phyloP scores from a whole-genome alignment of 169 alveolate species.

The Plasmodium cynomolgi region DNA sequence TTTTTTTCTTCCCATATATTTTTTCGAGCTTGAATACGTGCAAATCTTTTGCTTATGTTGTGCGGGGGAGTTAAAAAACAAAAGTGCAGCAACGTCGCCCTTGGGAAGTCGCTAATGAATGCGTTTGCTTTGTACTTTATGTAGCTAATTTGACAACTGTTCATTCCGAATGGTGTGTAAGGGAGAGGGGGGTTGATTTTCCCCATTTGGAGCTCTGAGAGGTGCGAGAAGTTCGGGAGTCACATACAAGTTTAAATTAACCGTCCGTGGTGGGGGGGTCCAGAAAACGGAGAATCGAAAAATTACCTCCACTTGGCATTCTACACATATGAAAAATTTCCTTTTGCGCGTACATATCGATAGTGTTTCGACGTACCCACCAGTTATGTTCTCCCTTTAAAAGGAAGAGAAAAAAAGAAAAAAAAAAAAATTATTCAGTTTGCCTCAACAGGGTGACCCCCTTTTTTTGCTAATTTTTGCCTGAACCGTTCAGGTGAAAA shows the following conservation, averaged over 20 bases:
- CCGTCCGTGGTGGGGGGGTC: background rate
- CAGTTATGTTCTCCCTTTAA: background rate
- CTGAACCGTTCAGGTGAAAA: constrained; percentile 10
- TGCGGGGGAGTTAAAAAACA: background rate
- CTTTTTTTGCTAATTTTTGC: background rate
- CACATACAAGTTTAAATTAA: background rate
- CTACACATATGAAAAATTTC: background rate
- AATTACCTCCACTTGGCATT: background rate
- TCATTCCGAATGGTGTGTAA: too few relatives aligned
- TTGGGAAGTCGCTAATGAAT: background rate
- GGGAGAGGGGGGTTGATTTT: background rate
- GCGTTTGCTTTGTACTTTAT: too few relatives aligned
- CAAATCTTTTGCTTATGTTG: background rate
- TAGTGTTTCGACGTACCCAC: background rate
- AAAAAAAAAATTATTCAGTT: background rate
- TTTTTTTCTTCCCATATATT: too few relatives aligned
- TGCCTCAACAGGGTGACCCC: background rate
- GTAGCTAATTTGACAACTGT: too few relatives aligned
- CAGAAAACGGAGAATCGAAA: background rate
- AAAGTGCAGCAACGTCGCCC: background rate
- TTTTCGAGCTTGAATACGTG: background rate
- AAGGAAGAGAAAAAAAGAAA: background rate
- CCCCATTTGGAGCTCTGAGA: background rate
- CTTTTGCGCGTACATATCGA: background rate
- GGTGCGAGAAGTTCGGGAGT: background rate